phyloP scores from a whole-genome alignment of 371 early-diverging fungal genomes.

The Zychaea mexicana region DNA sequence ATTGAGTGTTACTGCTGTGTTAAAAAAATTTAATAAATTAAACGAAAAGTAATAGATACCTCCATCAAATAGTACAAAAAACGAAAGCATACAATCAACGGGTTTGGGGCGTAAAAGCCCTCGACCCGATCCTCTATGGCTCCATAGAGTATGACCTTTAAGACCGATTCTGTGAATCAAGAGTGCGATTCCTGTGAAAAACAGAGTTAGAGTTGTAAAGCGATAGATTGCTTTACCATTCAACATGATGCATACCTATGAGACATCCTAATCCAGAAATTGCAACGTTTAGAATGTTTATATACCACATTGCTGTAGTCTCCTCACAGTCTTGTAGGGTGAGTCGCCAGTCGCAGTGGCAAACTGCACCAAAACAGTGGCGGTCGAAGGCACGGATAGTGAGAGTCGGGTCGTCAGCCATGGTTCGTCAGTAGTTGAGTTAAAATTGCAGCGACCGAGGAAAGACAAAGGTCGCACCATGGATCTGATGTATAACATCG shows the following conservation, averaged over 20 bases:
- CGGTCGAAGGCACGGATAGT: conserved; percentile 5
- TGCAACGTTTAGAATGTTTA: conserved; percentile 20
- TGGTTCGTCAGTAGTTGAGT: background rate
- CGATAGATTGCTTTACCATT: too few relatives aligned
- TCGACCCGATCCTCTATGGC: background rate
- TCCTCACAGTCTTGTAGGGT: conserved; percentile 20
- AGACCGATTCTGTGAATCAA: background rate
- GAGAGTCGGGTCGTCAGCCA: background rate
- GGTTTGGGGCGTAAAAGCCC: background rate
- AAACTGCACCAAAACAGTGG: conserved; percentile 14
- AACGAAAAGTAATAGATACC: background rate
- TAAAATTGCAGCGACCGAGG: too few relatives aligned
- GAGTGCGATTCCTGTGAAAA: background rate
- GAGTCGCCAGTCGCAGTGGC: conserved; percentile 30
- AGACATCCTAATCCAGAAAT: conserved; percentile 15
- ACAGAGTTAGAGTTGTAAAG: background rate
- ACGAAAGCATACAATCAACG: background rate
- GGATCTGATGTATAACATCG: too few relatives aligned
- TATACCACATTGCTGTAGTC: conserved; percentile 6
- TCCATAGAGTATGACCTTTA: background rate
- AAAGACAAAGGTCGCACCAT: too few relatives aligned
- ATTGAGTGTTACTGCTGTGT: background rate
- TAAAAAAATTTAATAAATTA: background rate
- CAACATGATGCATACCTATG: conserved; percentile 15
- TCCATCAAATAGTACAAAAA: background rate